phyloP scores from a whole-genome alignment of 768 basidiomycete genomes.

The Harrya chromipes region DNA sequence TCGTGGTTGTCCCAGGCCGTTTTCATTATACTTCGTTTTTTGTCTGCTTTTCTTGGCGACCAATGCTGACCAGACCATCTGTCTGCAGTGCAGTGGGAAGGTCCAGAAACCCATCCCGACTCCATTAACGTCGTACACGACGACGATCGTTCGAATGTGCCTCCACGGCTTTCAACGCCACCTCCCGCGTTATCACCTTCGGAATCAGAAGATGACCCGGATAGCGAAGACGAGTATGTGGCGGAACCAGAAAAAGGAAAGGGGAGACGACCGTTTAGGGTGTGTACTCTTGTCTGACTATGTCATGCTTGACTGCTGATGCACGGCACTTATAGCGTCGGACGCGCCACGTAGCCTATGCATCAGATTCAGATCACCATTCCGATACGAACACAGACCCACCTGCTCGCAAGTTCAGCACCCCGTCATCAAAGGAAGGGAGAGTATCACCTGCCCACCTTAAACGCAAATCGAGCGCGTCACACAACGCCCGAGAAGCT shows the following conservation, averaged over 20 bases:
- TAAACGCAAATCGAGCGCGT: constrained; percentile 56
- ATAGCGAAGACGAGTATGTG: constrained; percentile 74
- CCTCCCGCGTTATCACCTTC: constrained; percentile 36
- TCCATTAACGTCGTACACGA: constrained; percentile 20
- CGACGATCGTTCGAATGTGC: constrained; percentile 20
- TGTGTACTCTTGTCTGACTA: constrained; percentile 30
- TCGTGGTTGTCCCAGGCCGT: background rate
- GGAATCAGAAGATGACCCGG: constrained; percentile 48
- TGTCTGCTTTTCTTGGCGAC: constrained; percentile 13
- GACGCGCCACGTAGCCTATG: constrained; percentile 37
- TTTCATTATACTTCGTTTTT: constrained; percentile 2
- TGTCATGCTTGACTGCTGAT: constrained; percentile 13
- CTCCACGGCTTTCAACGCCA: constrained; percentile 20
- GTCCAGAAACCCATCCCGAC: constrained; percentile 54
- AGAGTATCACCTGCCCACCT: constrained; percentile 28
- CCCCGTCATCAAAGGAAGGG: constrained; percentile 19
- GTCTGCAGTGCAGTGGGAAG: constrained; percentile 71
- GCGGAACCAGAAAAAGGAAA: constrained; percentile 39
- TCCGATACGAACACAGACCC: constrained; percentile 32
- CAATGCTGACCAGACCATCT: constrained; percentile 30
- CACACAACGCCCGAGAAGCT: constrained; percentile 36
- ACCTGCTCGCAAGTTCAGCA: constrained; percentile 15
- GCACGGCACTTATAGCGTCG: constrained; percentile 38
- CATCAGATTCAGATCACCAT: constrained; percentile 41
- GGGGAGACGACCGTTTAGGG: constrained; percentile 40